Conservation (phyloP, 75 land plant genomes). For the Azolla pinnata region DNA sequence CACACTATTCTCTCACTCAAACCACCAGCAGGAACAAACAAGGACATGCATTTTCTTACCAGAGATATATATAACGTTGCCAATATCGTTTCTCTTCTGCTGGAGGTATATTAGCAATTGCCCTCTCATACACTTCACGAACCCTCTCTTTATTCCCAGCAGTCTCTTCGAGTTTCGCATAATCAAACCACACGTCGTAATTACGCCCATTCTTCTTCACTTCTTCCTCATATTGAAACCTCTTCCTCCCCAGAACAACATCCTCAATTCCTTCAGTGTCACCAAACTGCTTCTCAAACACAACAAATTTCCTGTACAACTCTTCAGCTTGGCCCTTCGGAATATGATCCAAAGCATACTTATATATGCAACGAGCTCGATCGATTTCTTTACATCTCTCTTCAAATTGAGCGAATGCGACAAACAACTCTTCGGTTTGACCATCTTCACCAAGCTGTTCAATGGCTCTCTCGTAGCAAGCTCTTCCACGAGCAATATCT, state of each 20-base stretch:
- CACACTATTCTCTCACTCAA: too few species aligned
- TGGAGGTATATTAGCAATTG: conserved; percentile 93
- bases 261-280: conserved; percentile 90
- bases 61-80: conserved; percentile 90
- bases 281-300: conserved; percentile 90
- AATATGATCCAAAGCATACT: conserved; percentile 80
- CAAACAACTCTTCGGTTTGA: conserved; percentile 77
- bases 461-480: conserved; percentile 61
- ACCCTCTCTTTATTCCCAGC: conserved; percentile 66
- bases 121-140: conserved; percentile 81
- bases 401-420: conserved; percentile 93
- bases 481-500: conserved; percentile 50
- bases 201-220: conserved; percentile 76
- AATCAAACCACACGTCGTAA: conserved; percentile 95
- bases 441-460: conserved; percentile 80
- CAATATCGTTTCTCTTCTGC: conserved; percentile 96
- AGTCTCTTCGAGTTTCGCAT: conserved; percentile 81
- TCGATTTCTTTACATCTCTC: conserved; percentile 81
- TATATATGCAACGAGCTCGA: conserved; percentile 65
- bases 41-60: too few species aligned
- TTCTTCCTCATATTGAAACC: conserved; percentile 97
- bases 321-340: conserved; percentile 85
- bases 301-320: conserved; percentile 70
- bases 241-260: conserved; percentile 87
- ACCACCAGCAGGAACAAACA: too few species aligned